Conservation (phyloP, 495 filamentous ascomycete genomes). For the Peziza echinospora region DNA sequence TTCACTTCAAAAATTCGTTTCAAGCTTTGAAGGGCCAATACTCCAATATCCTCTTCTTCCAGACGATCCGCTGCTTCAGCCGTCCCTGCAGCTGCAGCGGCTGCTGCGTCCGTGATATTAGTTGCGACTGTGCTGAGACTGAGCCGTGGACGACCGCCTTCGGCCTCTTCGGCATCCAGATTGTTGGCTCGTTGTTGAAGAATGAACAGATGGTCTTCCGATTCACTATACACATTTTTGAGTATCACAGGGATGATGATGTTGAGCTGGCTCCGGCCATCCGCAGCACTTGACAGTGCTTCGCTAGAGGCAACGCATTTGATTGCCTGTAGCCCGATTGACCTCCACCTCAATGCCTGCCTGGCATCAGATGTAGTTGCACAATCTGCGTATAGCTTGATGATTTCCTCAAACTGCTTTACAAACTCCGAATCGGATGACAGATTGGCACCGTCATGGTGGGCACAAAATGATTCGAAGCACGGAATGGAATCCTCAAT, state of each 20-base stretch:
- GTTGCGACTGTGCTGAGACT: neutral
- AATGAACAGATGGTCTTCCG: slow-evolving; percentile 41
- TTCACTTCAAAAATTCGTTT: slow-evolving; percentile 57
- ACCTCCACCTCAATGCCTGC: slow-evolving; percentile 49
- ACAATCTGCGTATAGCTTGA: slow-evolving; percentile 54
- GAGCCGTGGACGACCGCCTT: neutral
- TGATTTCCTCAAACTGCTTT: slow-evolving; percentile 58
- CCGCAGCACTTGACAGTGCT: slow-evolving; percentile 47
- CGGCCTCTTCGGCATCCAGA: neutral
- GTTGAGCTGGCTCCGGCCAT: slow-evolving; percentile 38
- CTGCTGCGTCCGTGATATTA: neutral
- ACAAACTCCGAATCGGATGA: slow-evolving; percentile 64
- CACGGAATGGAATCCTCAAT: slow-evolving; percentile 68
- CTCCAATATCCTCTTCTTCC: slow-evolving; percentile 66
- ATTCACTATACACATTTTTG: slow-evolving; percentile 60
- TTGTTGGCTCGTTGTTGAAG: slow-evolving; percentile 34
- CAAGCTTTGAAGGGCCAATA: slow-evolving; percentile 60
- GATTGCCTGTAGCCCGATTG: slow-evolving; percentile 57
- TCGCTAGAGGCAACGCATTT: slow-evolving; percentile 58
- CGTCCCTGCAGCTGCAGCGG: slow-evolving; percentile 33
- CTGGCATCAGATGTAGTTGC: slow-evolving; percentile 34
- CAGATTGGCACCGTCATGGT: slow-evolving; percentile 58
- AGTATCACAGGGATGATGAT: slow-evolving; percentile 62
- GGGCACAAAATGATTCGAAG: slow-evolving; percentile 60
- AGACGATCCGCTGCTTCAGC: slow-evolving; percentile 65